A percentile compares a stretch with the other conserved stretches of the same genome.
These are phyloP conservation scores for Choiromyces venosus DNA, from an alignment of 495 filamentous ascomycete genomes.

Conservation along the genomic window DNA sequence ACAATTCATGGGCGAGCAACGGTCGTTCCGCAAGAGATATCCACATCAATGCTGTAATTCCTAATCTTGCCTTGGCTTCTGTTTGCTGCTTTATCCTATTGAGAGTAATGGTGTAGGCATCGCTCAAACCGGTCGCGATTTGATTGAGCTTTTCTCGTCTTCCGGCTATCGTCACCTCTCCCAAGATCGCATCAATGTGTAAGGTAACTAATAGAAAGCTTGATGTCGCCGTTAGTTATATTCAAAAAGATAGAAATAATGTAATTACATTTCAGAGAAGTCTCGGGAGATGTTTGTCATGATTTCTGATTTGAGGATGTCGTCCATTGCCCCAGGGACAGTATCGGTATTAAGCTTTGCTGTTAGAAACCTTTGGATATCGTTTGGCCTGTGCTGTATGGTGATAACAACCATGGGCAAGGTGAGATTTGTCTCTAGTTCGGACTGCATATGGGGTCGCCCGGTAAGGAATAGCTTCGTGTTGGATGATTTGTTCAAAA, in stretches of 20 bases:
- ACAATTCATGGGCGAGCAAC: background rate
- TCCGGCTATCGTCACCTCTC: background rate
- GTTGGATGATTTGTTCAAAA: background rate
- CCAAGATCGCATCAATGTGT: background rate
- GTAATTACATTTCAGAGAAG: background rate
- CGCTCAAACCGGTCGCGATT: too few relatives aligned
- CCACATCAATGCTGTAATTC: too few relatives aligned
- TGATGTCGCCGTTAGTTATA: background rate
- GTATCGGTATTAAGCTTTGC: background rate
- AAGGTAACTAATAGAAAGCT: background rate
- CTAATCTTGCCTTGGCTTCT: too few relatives aligned
- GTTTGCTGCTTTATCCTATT: too few relatives aligned
- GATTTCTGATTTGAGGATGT: background rate
- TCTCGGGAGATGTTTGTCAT: background rate
- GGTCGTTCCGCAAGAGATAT: background rate
- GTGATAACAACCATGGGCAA: background rate
- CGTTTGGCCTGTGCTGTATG: background rate
- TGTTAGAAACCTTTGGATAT: background rate
- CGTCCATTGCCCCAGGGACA: background rate
- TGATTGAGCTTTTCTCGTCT: background rate
- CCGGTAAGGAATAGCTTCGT: background rate
- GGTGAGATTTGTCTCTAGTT: background rate
- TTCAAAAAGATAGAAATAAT: too few relatives aligned
- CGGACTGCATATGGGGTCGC: background rate
- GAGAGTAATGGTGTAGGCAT: too few relatives aligned